phyloP scores from a whole-genome alignment of 2,329 filamentous ascomycete genomes.

The Herpotrichia juniperi region DNA sequence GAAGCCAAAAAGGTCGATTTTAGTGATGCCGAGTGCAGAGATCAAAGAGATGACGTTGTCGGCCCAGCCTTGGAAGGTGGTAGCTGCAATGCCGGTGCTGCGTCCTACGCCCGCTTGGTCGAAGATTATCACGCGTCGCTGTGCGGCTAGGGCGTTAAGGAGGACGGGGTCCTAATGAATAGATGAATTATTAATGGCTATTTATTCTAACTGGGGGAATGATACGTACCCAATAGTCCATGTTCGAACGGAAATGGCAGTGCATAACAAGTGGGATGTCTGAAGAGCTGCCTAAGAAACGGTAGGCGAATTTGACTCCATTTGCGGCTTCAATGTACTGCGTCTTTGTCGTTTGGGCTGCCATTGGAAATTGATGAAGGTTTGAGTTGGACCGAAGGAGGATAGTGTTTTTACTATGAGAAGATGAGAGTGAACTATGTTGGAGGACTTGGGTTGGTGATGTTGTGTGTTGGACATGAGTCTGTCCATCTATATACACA shows the following conservation, averaged over 20 bases:
- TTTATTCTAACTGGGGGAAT: no score
- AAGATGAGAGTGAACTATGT: no score
- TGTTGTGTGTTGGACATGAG: no score
- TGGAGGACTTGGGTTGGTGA: no score
- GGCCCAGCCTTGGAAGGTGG: conserved; percentile 47
- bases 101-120: conserved; percentile 58
- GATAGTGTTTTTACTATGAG: no score
- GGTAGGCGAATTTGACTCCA: conserved; percentile 23
- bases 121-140: conserved; percentile 53
- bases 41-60: conserved; percentile 29
- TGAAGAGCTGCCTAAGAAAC: conserved; percentile 15
- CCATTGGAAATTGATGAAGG: no score
- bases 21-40: conserved; percentile 33
- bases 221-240: conserved; percentile 20
- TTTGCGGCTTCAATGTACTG: conserved; percentile 13
- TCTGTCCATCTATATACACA: no score
- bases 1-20: conserved; percentile 57
- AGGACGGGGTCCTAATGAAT: conserved; percentile 30
- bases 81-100: conserved; percentile 51
- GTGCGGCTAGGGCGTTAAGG: conserved; percentile 51
- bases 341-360: conserved; percentile 12
- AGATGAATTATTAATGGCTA: no score
- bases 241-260: conserved; percentile 29
- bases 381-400: no score
- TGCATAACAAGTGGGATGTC: conserved; percentile 24